Evolutionary conservation across 352 stramenopile genomes (phyloP).

Genomic region (Globisporangium emineosum): DNA sequence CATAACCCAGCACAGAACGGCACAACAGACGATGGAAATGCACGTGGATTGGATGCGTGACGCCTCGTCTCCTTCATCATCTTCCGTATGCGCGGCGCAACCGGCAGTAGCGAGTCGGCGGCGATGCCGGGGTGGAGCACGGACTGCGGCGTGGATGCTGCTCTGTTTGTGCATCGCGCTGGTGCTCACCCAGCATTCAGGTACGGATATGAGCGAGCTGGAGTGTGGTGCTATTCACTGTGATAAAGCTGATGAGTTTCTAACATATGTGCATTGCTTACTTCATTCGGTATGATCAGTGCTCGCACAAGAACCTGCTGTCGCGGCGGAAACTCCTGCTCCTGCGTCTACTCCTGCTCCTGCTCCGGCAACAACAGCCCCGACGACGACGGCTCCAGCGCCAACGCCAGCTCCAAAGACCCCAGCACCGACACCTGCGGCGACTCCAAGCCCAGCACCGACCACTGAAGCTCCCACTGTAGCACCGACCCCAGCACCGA

Average conservation of each 20-base stretch:
- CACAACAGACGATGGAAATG: not conserved
- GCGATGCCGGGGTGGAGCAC: not conserved
- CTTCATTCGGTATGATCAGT: not conserved
- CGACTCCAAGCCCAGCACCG: slow-evolving; percentile 1
- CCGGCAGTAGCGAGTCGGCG: not conserved
- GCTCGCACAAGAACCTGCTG: slow-evolving; percentile 10
- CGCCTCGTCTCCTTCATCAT: not conserved
- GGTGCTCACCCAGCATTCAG: not conserved
- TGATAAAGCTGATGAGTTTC: not conserved
- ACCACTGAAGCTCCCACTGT: slow-evolving; percentile 5
- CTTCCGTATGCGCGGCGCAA: not conserved
- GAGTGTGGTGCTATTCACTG: not conserved
- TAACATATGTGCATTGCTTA: not conserved
- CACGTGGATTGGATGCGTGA: not conserved
- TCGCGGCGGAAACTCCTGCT: not conserved
- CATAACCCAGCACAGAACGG: not conserved
- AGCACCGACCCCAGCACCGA: slow-evolving; percentile 6
- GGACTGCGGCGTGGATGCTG: slow-evolving; percentile 7
- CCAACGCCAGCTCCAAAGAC: not conserved
- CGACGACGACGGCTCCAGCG: not conserved
- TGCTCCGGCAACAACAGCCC: not conserved
- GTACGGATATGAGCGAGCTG: not conserved
- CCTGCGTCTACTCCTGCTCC: not conserved
- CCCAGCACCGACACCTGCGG: slow-evolving; percentile 2
- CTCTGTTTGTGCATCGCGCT: slow-evolving; percentile 7